Percentiles rank a stretch among this genome's conserved stretches.
Evolutionary conservation across 768 basidiomycete genomes (phyloP).

Genomic region (Auriscalpium microsporum): DNA sequence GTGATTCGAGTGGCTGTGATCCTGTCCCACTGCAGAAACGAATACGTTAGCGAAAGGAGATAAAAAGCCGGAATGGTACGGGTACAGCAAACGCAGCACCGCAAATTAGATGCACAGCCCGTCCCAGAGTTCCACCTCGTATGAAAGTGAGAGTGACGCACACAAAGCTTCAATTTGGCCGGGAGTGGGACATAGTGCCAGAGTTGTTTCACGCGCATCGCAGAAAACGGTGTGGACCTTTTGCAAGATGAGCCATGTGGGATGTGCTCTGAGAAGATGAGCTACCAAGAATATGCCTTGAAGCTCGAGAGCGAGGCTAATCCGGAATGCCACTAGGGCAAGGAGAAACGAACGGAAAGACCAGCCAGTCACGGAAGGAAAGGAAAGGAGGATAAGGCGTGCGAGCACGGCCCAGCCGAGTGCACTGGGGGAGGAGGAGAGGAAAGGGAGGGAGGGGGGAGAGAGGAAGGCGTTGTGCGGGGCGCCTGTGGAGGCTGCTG

Average conservation of each 20-base stretch:
- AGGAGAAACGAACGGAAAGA: constrained; percentile 14
- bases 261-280: not conserved
- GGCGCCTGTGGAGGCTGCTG: no score
- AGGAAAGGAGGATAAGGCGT: constrained; percentile 10
- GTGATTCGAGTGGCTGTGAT: constrained; percentile 63
- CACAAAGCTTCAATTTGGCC: constrained; percentile 38
- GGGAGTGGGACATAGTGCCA: constrained; percentile 30
- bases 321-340: constrained; percentile 38
- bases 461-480: no score
- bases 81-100: not conserved
- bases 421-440: not conserved
- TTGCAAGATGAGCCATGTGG: not conserved
- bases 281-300: constrained; percentile 1
- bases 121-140: not conserved
- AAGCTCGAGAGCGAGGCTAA: constrained; percentile 14
- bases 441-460: not conserved
- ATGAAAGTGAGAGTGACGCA: constrained; percentile 23
- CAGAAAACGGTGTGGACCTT: not conserved
- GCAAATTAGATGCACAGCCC: not conserved
- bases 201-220: constrained; percentile 35
- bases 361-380: constrained; percentile 17
- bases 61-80: no score
- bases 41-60: not conserved
- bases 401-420: constrained; percentile 11
- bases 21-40: constrained; percentile 48